A percentile compares a stretch with the other conserved stretches of the same genome.
Evolutionary conservation across 805 yeast species (phyloP).

Genomic region (Yamadazyma olivae): DNA sequence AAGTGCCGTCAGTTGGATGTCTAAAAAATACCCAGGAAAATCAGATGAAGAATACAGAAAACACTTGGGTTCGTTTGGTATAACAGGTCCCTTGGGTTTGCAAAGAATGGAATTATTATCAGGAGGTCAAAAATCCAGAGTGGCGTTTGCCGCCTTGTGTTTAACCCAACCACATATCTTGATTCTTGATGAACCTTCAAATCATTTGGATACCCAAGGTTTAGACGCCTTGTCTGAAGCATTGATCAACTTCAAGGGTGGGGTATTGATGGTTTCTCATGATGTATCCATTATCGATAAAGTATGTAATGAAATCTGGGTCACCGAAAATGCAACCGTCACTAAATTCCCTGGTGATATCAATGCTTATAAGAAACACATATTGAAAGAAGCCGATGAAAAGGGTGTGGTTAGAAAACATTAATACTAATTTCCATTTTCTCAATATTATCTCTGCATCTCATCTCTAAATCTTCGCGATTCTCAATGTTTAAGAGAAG

Average conservation of each 20-base stretch:
- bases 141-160: slow-evolving; percentile 95
- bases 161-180: slow-evolving; percentile 86
- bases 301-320: slow-evolving; percentile 95
- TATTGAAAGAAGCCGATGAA: slow-evolving; percentile 69
- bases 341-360: slow-evolving; percentile 77
- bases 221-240: slow-evolving; percentile 94
- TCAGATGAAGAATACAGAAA: slow-evolving; percentile 96
- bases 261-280: slow-evolving; percentile 96
- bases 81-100: slow-evolving; percentile 88
- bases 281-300: slow-evolving; percentile 87
- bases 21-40: slow-evolving; percentile 84
- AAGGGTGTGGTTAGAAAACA: slow-evolving; percentile 92
- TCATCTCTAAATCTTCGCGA: background rate
- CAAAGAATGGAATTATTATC: slow-evolving; percentile 87
- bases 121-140: slow-evolving; percentile 98
- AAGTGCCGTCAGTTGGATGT: slow-evolving; percentile 94
- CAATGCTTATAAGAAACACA: slow-evolving; percentile 85
- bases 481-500: background rate
- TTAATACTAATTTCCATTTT: slow-evolving; percentile 21
- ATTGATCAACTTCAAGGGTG: slow-evolving; percentile 84
- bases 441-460: background rate
- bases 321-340: slow-evolving; percentile 83
- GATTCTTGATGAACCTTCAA: slow-evolving; percentile 95
- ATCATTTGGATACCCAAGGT: slow-evolving; percentile 98
- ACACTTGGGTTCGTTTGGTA: slow-evolving; percentile 95